These are phyloP conservation scores for Alternaria incomplexa DNA, from an alignment of 2,329 filamentous ascomycete genomes.

Conservation along the genomic window DNA sequence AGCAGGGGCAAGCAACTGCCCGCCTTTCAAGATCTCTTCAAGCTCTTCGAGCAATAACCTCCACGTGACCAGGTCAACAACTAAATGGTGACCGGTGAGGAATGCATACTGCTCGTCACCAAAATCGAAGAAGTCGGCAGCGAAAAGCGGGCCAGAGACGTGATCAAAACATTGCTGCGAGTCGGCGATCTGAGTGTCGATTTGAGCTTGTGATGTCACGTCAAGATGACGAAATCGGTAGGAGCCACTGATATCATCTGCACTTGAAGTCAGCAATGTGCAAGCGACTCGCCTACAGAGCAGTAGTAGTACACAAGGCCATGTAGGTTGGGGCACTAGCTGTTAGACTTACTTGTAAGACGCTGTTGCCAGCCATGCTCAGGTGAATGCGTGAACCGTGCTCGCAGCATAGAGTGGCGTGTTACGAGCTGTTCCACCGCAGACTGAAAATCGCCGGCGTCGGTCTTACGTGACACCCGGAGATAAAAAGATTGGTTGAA, in stretches of 20 bases:
- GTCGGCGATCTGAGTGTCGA: conserved; percentile 40
- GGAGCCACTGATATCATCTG: conserved; percentile 32
- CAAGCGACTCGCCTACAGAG: background rate
- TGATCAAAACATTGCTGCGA: conserved; percentile 38
- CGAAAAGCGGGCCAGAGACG: conserved; percentile 36
- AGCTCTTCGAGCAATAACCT: conserved; percentile 54
- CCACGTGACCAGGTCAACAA: conserved; percentile 57
- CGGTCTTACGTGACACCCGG: conserved; percentile 33
- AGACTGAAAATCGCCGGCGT: conserved; percentile 30
- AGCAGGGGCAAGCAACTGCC: conserved; percentile 39
- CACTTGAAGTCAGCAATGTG: conserved; percentile 1
- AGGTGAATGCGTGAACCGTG: conserved; percentile 33
- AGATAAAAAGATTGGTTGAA: conserved; percentile 47
- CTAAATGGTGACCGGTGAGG: conserved; percentile 46
- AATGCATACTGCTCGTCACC: conserved; percentile 40
- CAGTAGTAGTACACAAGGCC: background rate
- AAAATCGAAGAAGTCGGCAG: conserved; percentile 46
- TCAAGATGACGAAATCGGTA: conserved; percentile 34
- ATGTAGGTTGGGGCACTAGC: background rate
- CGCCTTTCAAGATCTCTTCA: conserved; percentile 46
- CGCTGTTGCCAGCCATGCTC: conserved; percentile 40
- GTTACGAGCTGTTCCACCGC: conserved; percentile 31
- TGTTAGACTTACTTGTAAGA: conserved; percentile 29
- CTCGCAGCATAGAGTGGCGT: conserved; percentile 43
- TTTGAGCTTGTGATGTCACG: conserved; percentile 29